These are phyloP conservation scores for Cladosporium sp. DNA, from an alignment of 2,329 filamentous ascomycete genomes.

Conservation along the genomic window DNA sequence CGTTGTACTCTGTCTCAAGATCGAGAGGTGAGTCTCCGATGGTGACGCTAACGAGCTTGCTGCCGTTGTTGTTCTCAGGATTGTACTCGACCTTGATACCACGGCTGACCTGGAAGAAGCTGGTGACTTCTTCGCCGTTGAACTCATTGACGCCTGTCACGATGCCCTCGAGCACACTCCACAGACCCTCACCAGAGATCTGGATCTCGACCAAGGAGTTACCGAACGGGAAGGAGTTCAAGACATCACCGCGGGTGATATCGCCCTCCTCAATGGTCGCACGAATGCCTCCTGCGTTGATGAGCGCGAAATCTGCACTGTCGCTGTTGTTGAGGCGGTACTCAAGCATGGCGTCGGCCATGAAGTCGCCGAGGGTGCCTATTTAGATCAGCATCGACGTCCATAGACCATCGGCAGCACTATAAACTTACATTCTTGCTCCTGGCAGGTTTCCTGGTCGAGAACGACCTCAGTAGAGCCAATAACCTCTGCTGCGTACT, in stretches of 20 bases:
- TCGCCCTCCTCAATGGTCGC: constrained; percentile 56
- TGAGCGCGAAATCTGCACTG: constrained; percentile 50
- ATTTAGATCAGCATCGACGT: background rate
- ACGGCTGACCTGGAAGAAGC: constrained; percentile 55
- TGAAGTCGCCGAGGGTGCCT: constrained; percentile 33
- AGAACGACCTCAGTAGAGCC: constrained; percentile 50
- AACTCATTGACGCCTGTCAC: constrained; percentile 50
- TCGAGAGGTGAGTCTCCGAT: constrained; percentile 47
- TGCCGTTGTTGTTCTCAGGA: constrained; percentile 44
- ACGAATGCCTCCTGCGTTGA: constrained; percentile 60
- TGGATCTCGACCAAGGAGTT: constrained; percentile 57
- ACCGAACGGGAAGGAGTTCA: constrained; percentile 60
- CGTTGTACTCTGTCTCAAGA: constrained; percentile 44
- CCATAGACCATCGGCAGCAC: background rate
- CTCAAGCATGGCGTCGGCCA: constrained; percentile 52
- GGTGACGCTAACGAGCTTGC: constrained; percentile 47
- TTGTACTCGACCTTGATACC: constrained; percentile 55
- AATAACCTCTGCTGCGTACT: constrained; percentile 52
- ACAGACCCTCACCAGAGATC: constrained; percentile 49
- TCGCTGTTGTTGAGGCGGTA: constrained; percentile 50
- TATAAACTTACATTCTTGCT: constrained; percentile 44
- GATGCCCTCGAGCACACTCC: constrained; percentile 54
- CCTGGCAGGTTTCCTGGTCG: constrained; percentile 54
- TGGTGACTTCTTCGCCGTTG: constrained; percentile 49
- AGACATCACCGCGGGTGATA: constrained; percentile 57